A percentile compares a stretch with the other conserved stretches of the same genome.
Evolutionary conservation across 371 early-diverging fungal species (phyloP).

Genomic region (Coelomomyces lativittatus): DNA sequence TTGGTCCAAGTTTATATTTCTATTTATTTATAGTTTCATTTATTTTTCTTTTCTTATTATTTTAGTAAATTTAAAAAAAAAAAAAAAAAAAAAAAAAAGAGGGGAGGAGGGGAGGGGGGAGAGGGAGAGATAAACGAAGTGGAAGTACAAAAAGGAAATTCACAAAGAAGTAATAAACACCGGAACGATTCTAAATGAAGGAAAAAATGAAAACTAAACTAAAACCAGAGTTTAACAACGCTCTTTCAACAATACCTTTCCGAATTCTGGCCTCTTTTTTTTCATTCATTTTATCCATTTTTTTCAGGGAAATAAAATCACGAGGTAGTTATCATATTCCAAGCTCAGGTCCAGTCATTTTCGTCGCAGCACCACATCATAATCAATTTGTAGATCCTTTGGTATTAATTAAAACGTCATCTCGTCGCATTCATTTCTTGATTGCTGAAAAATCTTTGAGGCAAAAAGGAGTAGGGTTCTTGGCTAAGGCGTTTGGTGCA

Average conservation of each 20-base stretch:
- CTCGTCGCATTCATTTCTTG: constrained; percentile 60
- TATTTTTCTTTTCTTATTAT: no score
- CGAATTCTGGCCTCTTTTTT: constrained; percentile 37
- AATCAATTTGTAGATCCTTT: constrained; percentile 92
- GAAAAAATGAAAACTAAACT: no score
- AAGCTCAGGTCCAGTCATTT: constrained; percentile 64
- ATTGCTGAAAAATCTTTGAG: constrained; percentile 68
- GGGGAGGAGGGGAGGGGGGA: no score
- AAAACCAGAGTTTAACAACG: no score
- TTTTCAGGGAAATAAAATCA: constrained; percentile 70
- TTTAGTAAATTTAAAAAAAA: no score
- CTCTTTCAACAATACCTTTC: constrained; percentile 28
- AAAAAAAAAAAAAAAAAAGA: no score
- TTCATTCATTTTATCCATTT: constrained; percentile 49
- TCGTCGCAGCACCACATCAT: constrained; percentile 85
- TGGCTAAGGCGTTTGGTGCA: constrained; percentile 51
- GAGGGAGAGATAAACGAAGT: no score
- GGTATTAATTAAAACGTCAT: constrained; percentile 51
- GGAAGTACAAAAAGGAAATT: no score
- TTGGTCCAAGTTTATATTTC: no score
- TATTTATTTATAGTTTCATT: no score
- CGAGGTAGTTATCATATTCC: constrained; percentile 75
- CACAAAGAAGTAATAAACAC: no score
- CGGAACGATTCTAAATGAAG: no score
- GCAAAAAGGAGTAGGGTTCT: constrained; percentile 57